Conservation (phyloP, 306 rosid species). For the Gastrolobium bilobum region DNA sequence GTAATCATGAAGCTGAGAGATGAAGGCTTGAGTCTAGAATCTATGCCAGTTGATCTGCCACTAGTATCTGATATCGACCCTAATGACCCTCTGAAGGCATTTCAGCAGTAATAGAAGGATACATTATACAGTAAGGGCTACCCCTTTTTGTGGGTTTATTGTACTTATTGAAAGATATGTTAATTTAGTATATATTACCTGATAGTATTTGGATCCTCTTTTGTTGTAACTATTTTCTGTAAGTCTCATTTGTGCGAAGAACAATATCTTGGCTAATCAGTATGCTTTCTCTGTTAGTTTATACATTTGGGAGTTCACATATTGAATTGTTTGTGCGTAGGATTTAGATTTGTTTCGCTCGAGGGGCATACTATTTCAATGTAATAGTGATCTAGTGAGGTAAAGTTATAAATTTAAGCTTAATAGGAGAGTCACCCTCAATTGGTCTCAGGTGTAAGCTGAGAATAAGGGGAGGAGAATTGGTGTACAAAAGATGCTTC, state of each 20-base stretch:
- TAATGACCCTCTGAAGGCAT: conserved; percentile 67
- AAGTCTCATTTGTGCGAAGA: neutral
- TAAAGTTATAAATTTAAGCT: no score
- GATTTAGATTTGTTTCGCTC: no score
- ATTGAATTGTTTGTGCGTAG: no score
- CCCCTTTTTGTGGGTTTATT: conserved; percentile 26
- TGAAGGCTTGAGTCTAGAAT: conserved; percentile 62
- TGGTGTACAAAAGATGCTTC: no score
- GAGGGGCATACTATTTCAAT: no score
- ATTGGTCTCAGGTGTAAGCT: no score
- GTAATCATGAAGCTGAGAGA: conserved; percentile 63
- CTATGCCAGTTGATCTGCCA: conserved; percentile 69
- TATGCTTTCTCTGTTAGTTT: neutral
- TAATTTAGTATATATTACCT: neutral
- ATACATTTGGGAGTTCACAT: conserved; percentile 3
- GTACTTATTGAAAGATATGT: neutral
- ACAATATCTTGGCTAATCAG: conserved; percentile 8
- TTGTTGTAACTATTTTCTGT: neutral
- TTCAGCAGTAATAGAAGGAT: conserved; percentile 40
- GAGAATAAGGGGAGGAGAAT: no score
- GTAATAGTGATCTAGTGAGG: no score
- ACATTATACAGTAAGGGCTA: neutral
- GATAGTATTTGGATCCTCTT: neutral
- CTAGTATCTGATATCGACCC: conserved; percentile 61
- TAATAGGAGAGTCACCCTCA: no score